A percentile compares a stretch with the other conserved stretches of the same genome.
phyloP scores from a whole-genome alignment of 2,329 filamentous ascomycete species.

The Fusarium chuoi region DNA sequence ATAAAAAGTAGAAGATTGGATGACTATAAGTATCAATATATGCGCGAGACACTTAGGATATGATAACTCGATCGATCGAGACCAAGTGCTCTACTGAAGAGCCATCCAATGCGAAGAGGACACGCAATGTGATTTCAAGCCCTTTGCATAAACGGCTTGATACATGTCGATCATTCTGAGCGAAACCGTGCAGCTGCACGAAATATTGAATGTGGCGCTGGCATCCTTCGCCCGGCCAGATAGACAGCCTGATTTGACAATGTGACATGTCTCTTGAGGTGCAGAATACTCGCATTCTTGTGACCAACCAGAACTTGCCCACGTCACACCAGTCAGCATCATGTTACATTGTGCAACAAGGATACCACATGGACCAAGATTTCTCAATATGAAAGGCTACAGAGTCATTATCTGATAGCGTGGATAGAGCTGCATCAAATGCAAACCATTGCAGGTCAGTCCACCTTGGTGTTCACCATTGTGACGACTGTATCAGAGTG shows the following conservation, averaged over 20 bases:
- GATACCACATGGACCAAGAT: accelerated
- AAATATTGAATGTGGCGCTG: neutral
- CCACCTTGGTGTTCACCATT: neutral
- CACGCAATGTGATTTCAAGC: neutral
- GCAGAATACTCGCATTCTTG: too few species aligned
- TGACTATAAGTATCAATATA: neutral
- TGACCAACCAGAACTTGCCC: neutral
- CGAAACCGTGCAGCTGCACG: accelerated
- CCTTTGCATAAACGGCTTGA: accelerated
- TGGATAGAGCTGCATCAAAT: neutral
- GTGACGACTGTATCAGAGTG: neutral
- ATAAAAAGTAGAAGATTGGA: accelerated
- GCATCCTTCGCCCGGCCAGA: neutral
- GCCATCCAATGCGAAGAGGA: neutral
- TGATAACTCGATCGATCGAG: neutral
- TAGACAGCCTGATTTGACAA: neutral
- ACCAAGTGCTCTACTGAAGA: neutral
- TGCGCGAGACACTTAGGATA: accelerated
- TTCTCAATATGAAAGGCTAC: neutral
- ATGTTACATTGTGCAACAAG: too few species aligned
- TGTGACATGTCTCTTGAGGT: too few species aligned
- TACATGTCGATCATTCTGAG: accelerated
- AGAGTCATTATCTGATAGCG: accelerated
- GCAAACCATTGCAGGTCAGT: accelerated
- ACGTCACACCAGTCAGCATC: neutral